phyloP scores from a whole-genome alignment of 2,329 filamentous ascomycete species.

The Botrytis medusae region DNA sequence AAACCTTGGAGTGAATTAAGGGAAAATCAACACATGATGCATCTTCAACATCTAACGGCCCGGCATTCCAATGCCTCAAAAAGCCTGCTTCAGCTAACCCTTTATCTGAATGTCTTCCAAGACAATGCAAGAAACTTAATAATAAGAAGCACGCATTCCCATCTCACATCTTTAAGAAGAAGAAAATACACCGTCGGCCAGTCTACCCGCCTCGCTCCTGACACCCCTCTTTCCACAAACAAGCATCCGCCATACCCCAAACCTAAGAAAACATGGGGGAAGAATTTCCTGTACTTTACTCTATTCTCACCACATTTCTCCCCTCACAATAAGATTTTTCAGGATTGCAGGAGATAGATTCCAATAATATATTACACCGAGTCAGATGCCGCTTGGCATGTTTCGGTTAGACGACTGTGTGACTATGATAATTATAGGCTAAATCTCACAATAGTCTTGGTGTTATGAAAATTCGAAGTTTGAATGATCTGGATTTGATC shows the following conservation, averaged over 20 bases:
- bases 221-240: conserved; percentile 11
- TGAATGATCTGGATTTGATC: background rate
- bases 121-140: background rate
- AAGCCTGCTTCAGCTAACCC: background rate
- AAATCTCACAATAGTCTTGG: background rate
- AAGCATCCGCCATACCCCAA: background rate
- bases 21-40: background rate
- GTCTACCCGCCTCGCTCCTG: background rate
- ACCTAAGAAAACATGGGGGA: background rate
- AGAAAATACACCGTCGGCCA: conserved; percentile 18
- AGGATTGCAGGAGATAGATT: background rate
- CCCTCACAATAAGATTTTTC: background rate
- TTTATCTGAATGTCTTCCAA: background rate
- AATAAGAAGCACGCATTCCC: no score
- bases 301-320: background rate
- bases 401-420: background rate
- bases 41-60: background rate
- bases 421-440: background rate
- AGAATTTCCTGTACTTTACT: no score
- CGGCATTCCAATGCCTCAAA: background rate
- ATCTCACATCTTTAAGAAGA: background rate
- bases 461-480: background rate
- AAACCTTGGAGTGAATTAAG: no score
- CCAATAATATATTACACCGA: background rate
- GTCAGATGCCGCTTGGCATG: conserved; percentile 9